Base-by-base conservation (phyloP, 805 yeast species). In the Metschnikowia borealis region DNA sequence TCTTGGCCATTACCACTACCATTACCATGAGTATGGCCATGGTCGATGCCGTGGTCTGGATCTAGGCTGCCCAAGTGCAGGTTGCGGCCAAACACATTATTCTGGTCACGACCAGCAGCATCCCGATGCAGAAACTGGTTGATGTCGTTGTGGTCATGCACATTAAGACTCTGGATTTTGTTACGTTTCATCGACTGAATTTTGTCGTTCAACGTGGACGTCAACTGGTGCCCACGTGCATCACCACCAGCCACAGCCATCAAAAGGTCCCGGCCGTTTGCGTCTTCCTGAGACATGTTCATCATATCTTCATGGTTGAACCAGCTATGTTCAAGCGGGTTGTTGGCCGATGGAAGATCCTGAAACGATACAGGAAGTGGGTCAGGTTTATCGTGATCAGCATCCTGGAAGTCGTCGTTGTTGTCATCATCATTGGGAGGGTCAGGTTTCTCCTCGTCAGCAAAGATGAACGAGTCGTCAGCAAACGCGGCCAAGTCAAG, bases 401-500 rank as follows among this genome's bases (percentile, higher is more conserved):
- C 8, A 17, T 33, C n/a, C 33, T 15, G 36, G 47, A 23, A 18
- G 15, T 36, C 29, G 14, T 35, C 23, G 31, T 54, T 54, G 38
- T 52, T 56, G 34, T 63, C 61, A 23, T 61, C 61, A 18, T 53
- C 51, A 34, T 52, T 48, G 7, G 48, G 52, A 52, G 69, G 49
- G 38, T 64, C 75, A 1, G 85, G 84, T 62, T 85, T 85, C 34
- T 86, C 92, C 61, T 87, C 94, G 62, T 87, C 94, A 1, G 92
- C 89, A 62, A 87, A 87, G 2, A 87, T 79, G 57, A 87, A 87
- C 2, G 88, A 78, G 52, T 85, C 91, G 59, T 86, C 91, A 0
- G 91, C 92, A 75, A 87, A 87, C 0, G 90, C 91, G 15, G 89
- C 87, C 54, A 87, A 74, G 61, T 87, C 94, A 15, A 74, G 62